phyloP scores from a whole-genome alignment of 306 rosid species.

The Luffa acutangula region DNA sequence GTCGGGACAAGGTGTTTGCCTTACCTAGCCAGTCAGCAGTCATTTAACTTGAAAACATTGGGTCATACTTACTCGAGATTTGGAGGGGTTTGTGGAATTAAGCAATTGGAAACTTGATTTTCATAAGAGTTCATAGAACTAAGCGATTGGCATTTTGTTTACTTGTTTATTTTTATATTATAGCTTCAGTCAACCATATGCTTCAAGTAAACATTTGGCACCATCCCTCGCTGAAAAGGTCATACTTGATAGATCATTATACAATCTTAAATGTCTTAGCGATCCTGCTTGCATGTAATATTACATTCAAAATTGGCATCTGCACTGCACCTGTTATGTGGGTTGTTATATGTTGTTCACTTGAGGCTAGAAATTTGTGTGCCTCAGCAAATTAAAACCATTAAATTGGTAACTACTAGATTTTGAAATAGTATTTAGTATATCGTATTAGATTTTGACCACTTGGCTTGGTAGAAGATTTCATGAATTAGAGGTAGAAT shows the following conservation, averaged over 20 bases:
- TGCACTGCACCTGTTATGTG: not conserved
- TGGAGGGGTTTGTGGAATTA: not conserved
- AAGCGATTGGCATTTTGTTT: not conserved
- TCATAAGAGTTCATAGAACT: not conserved
- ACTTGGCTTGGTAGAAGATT: not conserved
- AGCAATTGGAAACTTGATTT: not conserved
- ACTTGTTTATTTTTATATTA: too few species aligned
- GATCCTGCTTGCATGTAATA: not conserved
- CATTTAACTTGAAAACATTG: not conserved
- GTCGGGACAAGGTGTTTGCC: not conserved
- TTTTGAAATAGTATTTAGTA: too few species aligned
- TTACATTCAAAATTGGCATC: not conserved
- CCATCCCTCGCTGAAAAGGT: not conserved
- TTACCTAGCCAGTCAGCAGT: not conserved
- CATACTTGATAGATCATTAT: not conserved
- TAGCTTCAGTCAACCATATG: not conserved
- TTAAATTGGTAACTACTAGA: not conserved
- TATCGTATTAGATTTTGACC: not conserved
- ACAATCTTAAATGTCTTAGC: not conserved
- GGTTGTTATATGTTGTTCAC: not conserved
- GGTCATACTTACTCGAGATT: not conserved
- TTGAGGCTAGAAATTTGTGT: not conserved
- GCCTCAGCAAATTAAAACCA: not conserved
- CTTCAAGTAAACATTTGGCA: not conserved
- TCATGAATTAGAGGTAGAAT: too few species aligned